Evolutionary conservation across 2,329 filamentous ascomycete species (phyloP).

Genomic region (Ophiostoma populinum): DNA sequence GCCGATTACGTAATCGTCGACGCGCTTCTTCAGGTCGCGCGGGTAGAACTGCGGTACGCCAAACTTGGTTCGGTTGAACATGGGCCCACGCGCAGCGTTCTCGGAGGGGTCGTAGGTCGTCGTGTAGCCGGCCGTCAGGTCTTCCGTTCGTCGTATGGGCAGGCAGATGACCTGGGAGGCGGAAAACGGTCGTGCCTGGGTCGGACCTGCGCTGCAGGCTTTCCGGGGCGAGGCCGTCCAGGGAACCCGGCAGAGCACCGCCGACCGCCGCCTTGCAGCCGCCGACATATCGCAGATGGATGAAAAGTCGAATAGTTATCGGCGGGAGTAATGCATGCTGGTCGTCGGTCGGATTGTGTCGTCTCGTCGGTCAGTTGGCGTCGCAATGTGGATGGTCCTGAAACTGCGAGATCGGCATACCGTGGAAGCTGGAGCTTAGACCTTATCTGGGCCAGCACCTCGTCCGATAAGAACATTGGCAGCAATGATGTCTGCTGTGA

Average conservation of each 20-base stretch:
- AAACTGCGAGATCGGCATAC: too few species aligned
- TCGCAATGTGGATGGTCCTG: too few species aligned
- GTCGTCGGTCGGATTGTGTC: too few species aligned
- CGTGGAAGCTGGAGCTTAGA: too few species aligned
- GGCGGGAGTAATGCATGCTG: background rate
- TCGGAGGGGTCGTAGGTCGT: slow-evolving; percentile 38
- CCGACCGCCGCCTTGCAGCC: slow-evolving; percentile 7
- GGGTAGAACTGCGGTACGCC: slow-evolving; percentile 48
- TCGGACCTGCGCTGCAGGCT: background rate
- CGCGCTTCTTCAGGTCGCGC: slow-evolving; percentile 63
- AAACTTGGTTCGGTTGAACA: slow-evolving; percentile 39
- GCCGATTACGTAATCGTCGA: slow-evolving; percentile 92
- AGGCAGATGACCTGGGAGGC: background rate
- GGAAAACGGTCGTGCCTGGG: too few species aligned
- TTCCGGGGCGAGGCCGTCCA: background rate
- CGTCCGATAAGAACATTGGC: background rate
- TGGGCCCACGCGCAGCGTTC: slow-evolving; percentile 37
- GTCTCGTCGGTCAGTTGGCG: too few species aligned
- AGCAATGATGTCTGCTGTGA: too few species aligned
- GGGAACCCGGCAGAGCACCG: slow-evolving; percentile 4
- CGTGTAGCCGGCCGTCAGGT: slow-evolving; percentile 41
- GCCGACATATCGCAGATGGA: slow-evolving; percentile 7
- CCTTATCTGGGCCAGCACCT: too few species aligned
- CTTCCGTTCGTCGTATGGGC: slow-evolving; percentile 22
- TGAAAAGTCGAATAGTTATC: background rate